Base-by-base conservation (phyloP, 139 green algal species). In the Tetradesmus lagerheimii region DNA sequence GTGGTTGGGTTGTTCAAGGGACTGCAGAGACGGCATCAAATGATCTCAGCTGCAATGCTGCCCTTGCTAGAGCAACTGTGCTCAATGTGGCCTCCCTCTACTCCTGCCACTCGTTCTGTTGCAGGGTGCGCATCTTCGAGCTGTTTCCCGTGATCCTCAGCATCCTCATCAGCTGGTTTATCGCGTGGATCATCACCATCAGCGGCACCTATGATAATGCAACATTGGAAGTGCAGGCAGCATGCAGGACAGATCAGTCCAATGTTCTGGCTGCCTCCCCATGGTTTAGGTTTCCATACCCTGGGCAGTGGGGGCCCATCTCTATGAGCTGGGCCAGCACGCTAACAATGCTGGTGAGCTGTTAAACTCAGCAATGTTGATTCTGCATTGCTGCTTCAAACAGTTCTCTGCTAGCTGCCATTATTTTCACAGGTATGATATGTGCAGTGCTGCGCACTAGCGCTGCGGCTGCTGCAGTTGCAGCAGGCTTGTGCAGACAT, bases 221-320 rank as follows among this genome's bases (percentile, higher is more conserved):
- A 9, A 75, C 64, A 0, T 6, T 80, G 1, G 90, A 67, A 5
- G 89, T 88, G 0, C 89, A 95, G 64, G 88, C 76, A 8, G 43
- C 89, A 1, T 92, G 87, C 25, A 50, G 45, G 12, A 91, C 92
- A 23, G 90, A 94, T 67, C 88, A 92, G 79, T 90, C 88, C 34
- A 15, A 91, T 37, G 92, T 94, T 34, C 80, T 95, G 27, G 16
- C 35, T 8, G 80, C 67, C 12, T 85, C 93, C 3, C 92, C 93
- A 29, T 96, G 95, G 95, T 88, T 96, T 83, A 85, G 92, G 15
- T 90, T 94, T 43, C 94, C 93, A 0, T 95, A 95, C 90, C 92
- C 93, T 12, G 90, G 91, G 45, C 94, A 96, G 88, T 96, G 93
- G 93, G 94, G 94, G 6, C 15, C 31, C 5, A 93, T 94, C 62